Evolutionary conservation across 352 stramenopile genomes (phyloP).

Genomic region (Pythium aphanidermatum): DNA sequence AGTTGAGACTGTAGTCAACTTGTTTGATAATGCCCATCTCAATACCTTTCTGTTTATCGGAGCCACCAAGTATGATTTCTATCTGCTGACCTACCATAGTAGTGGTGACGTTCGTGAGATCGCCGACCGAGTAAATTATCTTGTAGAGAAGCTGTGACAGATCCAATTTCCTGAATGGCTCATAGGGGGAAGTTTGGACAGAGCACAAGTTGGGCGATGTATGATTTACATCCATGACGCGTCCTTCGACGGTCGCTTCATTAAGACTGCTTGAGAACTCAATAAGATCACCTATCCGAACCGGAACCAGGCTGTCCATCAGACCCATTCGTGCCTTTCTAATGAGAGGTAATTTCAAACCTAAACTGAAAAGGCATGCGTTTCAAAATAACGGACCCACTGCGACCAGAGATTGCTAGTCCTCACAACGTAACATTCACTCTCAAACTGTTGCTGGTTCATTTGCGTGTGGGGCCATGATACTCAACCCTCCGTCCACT

Average conservation of each 20-base stretch:
- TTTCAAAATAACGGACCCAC: no score
- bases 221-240: slow-evolving; percentile 29
- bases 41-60: slow-evolving; percentile 2
- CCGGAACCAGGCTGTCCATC: background rate
- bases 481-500: slow-evolving; percentile 27
- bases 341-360: background rate
- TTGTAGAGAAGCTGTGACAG: slow-evolving; percentile 27
- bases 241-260: slow-evolving; percentile 12
- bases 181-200: slow-evolving; percentile 37
- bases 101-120: slow-evolving; percentile 23
- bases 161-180: slow-evolving; percentile 32
- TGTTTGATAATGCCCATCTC: slow-evolving; percentile 35
- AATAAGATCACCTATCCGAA: slow-evolving; percentile 35
- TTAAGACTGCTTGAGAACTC: slow-evolving; percentile 26
- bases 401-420: no score
- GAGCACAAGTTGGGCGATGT: slow-evolving; percentile 17
- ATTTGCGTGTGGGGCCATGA: slow-evolving; percentile 22
- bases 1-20: slow-evolving; percentile 48
- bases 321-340: no score
- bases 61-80: slow-evolving; percentile 16
- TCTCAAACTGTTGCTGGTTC: no score
- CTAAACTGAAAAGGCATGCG: no score
- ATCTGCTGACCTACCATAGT: slow-evolving; percentile 42
- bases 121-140: slow-evolving; percentile 38
- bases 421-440: no score